Evolutionary conservation across 805 yeast species (phyloP).

Genomic region (Zygosaccharomyces gambellarensis): DNA sequence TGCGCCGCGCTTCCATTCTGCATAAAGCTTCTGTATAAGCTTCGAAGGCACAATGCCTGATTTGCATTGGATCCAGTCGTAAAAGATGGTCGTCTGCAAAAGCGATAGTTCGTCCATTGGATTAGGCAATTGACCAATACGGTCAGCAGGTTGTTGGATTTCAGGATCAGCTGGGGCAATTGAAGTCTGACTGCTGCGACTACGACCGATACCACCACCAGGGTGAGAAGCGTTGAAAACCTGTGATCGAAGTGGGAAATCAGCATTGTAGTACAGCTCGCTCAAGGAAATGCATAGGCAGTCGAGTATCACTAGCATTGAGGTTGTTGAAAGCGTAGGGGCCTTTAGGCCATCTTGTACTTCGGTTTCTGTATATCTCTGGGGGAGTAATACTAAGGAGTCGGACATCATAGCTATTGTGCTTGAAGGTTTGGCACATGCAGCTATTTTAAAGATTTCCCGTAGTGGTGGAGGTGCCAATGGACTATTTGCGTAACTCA

Average conservation of each 20-base stretch:
- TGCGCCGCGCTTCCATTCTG: slow-evolving; percentile 2
- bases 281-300: slow-evolving; percentile 70
- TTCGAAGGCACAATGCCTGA: slow-evolving; percentile 2
- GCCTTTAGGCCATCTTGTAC: slow-evolving; percentile 75
- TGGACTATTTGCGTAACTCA: slow-evolving; percentile 14
- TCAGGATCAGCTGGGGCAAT: neutral
- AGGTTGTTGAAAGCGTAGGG: slow-evolving; percentile 79
- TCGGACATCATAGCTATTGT: slow-evolving; percentile 31
- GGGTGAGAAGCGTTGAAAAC: slow-evolving; percentile 75
- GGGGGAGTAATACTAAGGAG: slow-evolving; percentile 27
- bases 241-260: slow-evolving; percentile 47
- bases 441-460: slow-evolving; percentile 11
- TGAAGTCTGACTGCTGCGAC: neutral
- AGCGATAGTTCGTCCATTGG: slow-evolving; percentile 11
- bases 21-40: slow-evolving; percentile 3
- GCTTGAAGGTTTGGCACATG: slow-evolving; percentile 13
- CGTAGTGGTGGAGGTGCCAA: slow-evolving; percentile 2
- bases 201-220: slow-evolving; percentile 79
- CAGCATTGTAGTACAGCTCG: slow-evolving; percentile 54
- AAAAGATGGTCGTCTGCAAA: slow-evolving; percentile 12
- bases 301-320: slow-evolving; percentile 71
- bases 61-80: slow-evolving; percentile 13
- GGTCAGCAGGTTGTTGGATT: neutral
- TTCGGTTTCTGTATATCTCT: slow-evolving; percentile 52
- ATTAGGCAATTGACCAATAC: slow-evolving; percentile 1